These are phyloP conservation scores for Ettlia oleoabundans DNA, from an alignment of 139 green algal genomes.

Conservation along the genomic window DNA sequence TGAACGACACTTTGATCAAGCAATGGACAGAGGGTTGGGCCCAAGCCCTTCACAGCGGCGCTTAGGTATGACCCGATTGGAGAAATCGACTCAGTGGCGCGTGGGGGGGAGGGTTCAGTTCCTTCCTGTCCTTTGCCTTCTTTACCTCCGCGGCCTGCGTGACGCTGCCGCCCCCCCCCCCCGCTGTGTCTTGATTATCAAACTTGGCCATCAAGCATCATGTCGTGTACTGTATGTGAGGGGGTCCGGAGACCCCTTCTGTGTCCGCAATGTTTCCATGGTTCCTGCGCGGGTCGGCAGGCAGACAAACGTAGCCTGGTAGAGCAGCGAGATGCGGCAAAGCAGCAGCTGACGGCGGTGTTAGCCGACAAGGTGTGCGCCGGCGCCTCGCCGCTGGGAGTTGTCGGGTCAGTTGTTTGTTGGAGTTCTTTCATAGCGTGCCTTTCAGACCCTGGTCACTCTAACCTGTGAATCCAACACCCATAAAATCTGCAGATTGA, in stretches of 20 bases:
- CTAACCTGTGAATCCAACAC: no score
- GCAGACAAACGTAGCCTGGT: background rate
- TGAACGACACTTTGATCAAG: no score
- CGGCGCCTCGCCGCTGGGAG: background rate
- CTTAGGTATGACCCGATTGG: no score
- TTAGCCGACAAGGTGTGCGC: conserved; percentile 32
- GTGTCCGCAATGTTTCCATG: conserved; percentile 10
- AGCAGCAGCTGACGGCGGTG: background rate
- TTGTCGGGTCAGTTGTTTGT: background rate
- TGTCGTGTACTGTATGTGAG: conserved; percentile 16
- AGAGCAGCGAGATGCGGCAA: conserved; percentile 12
- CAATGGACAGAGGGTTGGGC: no score
- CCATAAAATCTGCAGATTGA: background rate
- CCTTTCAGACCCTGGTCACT: background rate
- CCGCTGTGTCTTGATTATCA: no score
- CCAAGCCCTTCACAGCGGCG: no score
- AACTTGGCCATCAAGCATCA: no score
- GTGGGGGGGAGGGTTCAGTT: no score
- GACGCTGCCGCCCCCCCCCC: no score
- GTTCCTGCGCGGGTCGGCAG: background rate
- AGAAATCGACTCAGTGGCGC: no score
- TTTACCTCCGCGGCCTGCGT: no score
- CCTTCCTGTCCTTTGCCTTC: no score
- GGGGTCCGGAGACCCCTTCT: background rate
- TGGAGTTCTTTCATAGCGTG: background rate